These are phyloP conservation scores for Coriolopsis trogii DNA, from an alignment of 1,284 basidiomycete genomes.

Conservation along the genomic window DNA sequence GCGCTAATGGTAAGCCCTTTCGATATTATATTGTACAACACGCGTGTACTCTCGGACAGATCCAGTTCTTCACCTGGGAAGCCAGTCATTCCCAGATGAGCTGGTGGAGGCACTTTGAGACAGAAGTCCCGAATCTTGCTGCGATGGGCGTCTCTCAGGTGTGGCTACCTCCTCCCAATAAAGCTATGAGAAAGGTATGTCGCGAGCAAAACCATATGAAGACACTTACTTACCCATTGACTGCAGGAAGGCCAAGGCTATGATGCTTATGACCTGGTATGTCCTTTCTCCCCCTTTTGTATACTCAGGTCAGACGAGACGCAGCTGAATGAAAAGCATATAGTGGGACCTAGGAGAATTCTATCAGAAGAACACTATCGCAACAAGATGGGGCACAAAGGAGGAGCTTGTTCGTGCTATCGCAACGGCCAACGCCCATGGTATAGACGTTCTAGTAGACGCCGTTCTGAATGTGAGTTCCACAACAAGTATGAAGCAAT, in stretches of 20 bases:
- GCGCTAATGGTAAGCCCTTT: slow-evolving; percentile 75
- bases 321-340: too few species aligned
- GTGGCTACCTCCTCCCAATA: slow-evolving; percentile 81
- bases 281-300: slow-evolving; percentile 12
- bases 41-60: slow-evolving; percentile 47
- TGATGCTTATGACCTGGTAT: slow-evolving; percentile 79
- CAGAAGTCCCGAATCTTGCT: slow-evolving; percentile 69
- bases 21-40: too few species aligned
- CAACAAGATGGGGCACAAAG: slow-evolving; percentile 92
- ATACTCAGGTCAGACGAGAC: too few species aligned
- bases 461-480: slow-evolving; percentile 72
- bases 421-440: slow-evolving; percentile 53
- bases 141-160: slow-evolving; percentile 84
- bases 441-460: slow-evolving; percentile 74
- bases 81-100: slow-evolving; percentile 56
- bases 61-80: slow-evolving; percentile 88
- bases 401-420: slow-evolving; percentile 79
- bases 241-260: slow-evolving; percentile 72
- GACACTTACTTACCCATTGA: not conserved
- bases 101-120: slow-evolving; percentile 86
- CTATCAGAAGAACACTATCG: slow-evolving; percentile 76
- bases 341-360: slow-evolving; percentile 95
- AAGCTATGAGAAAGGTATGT: slow-evolving; percentile 63
- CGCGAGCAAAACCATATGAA: too few species aligned
- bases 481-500: not conserved